Conservation (phyloP, 192 early-diverging fungal species). For the Mortierella claussenii region DNA sequence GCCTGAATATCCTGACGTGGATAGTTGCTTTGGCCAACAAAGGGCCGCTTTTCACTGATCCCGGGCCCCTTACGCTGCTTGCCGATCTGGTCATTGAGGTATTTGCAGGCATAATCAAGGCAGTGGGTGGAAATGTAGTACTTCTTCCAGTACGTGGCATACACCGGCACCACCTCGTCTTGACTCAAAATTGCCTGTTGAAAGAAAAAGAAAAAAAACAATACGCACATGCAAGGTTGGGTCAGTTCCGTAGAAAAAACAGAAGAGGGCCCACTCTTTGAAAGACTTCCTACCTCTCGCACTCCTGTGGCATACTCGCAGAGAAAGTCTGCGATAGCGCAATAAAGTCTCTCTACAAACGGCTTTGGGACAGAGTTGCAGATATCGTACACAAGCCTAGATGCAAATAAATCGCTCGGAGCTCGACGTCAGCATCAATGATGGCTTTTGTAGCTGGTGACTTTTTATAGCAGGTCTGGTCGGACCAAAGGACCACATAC, state of each 20-base stretch:
- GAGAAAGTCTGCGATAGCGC: constrained; percentile 73
- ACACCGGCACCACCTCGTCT: constrained; percentile 76
- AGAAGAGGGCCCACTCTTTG: too few relatives aligned
- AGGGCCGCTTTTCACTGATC: constrained; percentile 37
- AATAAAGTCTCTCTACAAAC: constrained; percentile 72
- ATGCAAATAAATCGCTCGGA: not conserved
- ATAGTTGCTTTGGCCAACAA: constrained; percentile 60
- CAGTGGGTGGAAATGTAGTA: constrained; percentile 71
- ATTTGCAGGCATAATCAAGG: constrained; percentile 72
- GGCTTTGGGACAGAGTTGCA: constrained; percentile 81
- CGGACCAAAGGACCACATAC: constrained; percentile 48
- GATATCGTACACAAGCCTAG: constrained; percentile 81
- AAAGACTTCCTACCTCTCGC: constrained; percentile 55
- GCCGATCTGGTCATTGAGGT: constrained; percentile 72
- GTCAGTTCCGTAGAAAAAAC: too few relatives aligned
- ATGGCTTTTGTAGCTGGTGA: not conserved
- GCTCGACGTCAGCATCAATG: not conserved
- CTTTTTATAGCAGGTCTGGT: not conserved
- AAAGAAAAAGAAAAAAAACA: not conserved
- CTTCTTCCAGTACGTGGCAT: constrained; percentile 72
- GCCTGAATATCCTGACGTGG: constrained; percentile 73
- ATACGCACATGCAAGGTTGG: too few relatives aligned
- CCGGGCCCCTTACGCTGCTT: constrained; percentile 49
- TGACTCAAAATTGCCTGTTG: constrained; percentile 66
- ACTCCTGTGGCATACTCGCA: constrained; percentile 63